Evolutionary conservation across 1,139 yeast genomes (phyloP), one percentile per base, ranked within the genome.

Genomic region (Blastobotrys aristatus): DNA sequence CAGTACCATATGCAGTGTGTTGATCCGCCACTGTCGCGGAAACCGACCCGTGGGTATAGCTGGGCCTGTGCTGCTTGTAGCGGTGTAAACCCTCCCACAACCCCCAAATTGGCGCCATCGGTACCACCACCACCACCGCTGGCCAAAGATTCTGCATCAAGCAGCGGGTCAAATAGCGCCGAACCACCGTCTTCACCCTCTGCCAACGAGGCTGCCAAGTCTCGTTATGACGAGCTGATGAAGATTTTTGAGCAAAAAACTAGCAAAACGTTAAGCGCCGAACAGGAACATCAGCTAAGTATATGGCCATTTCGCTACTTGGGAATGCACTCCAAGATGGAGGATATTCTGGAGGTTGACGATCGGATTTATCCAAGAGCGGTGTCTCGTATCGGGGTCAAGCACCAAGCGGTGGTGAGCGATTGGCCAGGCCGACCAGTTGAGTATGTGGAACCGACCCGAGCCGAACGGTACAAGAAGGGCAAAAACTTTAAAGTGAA

Each of bases 21-120:
- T 42, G 89, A 84, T 53, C 96, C 97, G 0, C 97, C 97, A 0
- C 66, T 88, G 39, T 63, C 77, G 46, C 77, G 79, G 56, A 86
- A 86, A 58, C 97, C 96, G 0, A 82, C 88, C 42, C 70, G 95
- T 50, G 96, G 96, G 1, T 85, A 88, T 62, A 86, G 89, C 5
- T 90, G 97, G 97, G 76, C 89, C n/a, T 90, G 97, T 71, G 92
- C 88, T 21, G 64, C 71, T 2, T 89, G 97, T 67, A 75, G 65
- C 69, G 41, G 77, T 14, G 62, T 2, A 16, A n/a, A 4, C 59
- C 1, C 49, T 53, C 8, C 63, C 58, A 38, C 44, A 54, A 21
- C 54, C 51, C 36, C 50, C 60, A 17, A 33, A 16, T 13, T 8
- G 32, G 17, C 31, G 16, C n/a, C 26, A 43, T 38, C 30, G 18